Evolutionary conservation across 306 rosid genomes (phyloP).

Genomic region (Casuarina equisetifolia): DNA sequence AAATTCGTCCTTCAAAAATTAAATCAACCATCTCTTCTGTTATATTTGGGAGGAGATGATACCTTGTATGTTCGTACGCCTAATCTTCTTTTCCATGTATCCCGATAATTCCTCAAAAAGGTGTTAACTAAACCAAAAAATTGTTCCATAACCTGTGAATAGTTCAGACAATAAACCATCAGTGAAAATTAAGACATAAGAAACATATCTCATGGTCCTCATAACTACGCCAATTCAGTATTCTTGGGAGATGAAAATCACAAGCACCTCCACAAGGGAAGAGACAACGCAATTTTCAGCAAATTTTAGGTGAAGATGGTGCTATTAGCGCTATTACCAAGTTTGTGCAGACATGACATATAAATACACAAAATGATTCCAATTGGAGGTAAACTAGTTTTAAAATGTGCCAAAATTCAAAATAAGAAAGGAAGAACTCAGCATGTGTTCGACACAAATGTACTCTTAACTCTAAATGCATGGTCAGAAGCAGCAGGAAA

Average conservation of each 20-base stretch:
- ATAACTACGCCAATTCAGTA: not conserved
- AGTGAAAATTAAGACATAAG: conserved; percentile 7
- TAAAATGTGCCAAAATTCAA: not conserved
- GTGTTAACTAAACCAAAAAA: conserved; percentile 93
- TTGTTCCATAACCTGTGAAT: conserved; percentile 85
- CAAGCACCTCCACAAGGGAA: not conserved
- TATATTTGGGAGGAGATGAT: conserved; percentile 30
- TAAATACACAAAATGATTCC: not conserved
- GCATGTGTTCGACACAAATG: not conserved
- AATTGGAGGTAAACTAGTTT: not conserved
- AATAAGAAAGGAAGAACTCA: not conserved
- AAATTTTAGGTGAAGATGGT: not conserved
- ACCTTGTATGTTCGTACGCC: conserved; percentile 94
- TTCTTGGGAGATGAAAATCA: not conserved
- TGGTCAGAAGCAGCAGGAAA: conserved; percentile 9
- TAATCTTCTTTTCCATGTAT: conserved; percentile 82
- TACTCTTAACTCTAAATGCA: not conserved
- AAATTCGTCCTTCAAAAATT: not conserved
- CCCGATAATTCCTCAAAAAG: conserved; percentile 76
- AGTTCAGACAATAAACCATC: conserved; percentile 26
- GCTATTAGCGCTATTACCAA: not conserved
- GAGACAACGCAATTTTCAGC: not conserved
- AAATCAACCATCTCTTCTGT: conserved; percentile 4
- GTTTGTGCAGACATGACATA: no score
- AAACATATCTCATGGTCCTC: not conserved